Evolutionary conservation across 2,329 filamentous ascomycete species (phyloP).

Genomic region (Monosporascus sp.): DNA sequence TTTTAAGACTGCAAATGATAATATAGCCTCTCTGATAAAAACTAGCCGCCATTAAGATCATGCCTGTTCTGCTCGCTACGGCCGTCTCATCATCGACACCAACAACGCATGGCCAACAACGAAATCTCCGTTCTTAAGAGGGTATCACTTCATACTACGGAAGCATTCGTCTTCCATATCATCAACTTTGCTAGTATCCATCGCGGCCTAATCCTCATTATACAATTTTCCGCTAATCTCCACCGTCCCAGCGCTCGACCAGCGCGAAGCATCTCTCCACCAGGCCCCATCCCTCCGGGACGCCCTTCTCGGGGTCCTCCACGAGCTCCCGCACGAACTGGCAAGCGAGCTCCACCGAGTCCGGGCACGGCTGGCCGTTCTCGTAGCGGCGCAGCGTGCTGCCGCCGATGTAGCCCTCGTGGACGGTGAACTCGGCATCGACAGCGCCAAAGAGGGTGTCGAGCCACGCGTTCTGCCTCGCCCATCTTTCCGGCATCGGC

Average conservation of each 20-base stretch:
- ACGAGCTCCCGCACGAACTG: not conserved
- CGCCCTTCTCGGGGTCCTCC: not conserved
- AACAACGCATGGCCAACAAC: no score
- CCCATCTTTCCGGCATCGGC: not conserved
- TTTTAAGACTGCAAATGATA: no score
- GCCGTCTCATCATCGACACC: no score
- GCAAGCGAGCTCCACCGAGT: not conserved
- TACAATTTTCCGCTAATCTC: not conserved
- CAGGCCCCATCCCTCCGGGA: not conserved
- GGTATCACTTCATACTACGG: no score
- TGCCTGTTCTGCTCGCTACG: no score
- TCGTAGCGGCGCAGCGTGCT: not conserved
- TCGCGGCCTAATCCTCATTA: no score
- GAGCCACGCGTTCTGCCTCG: constrained; percentile 9
- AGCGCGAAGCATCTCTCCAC: not conserved
- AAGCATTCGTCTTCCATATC: no score
- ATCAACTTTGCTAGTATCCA: no score
- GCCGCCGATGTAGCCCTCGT: constrained; percentile 7
- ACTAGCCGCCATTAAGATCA: no score
- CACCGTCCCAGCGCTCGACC: not conserved
- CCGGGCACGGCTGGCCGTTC: not conserved
- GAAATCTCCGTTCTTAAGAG: no score
- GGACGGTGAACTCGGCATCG: not conserved
- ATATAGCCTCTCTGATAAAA: no score
- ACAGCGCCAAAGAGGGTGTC: not conserved